Evolutionary conservation across 768 basidiomycete genomes (phyloP).

Genomic region (Tulasnella calospora): DNA sequence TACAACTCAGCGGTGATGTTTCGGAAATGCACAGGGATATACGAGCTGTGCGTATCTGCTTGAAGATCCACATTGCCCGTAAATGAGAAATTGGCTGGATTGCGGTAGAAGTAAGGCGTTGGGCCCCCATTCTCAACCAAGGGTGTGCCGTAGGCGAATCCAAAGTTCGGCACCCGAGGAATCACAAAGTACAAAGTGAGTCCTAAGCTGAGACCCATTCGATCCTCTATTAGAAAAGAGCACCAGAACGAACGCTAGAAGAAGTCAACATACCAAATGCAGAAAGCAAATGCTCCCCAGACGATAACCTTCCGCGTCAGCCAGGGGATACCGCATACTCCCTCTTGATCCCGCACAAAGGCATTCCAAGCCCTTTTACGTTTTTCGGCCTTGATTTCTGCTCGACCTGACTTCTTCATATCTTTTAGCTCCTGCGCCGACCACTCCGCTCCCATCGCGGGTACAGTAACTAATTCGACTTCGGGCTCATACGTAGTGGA

Average conservation of each 20-base stretch:
- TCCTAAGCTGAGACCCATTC: conserved; percentile 44
- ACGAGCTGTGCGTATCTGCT: conserved; percentile 68
- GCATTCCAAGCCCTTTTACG: conserved; percentile 49
- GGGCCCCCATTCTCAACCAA: conserved; percentile 42
- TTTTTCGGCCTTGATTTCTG: conserved; percentile 48
- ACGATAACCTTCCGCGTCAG: conserved; percentile 69
- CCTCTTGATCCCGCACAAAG: conserved; percentile 75
- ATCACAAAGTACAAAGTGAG: conserved; percentile 72
- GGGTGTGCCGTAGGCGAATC: conserved; percentile 55
- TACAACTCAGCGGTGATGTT: conserved; percentile 61
- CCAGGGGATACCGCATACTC: conserved; percentile 67
- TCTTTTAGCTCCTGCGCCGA: conserved; percentile 66
- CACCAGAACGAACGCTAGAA: conserved; percentile 31
- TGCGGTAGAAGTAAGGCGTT: conserved; percentile 57
- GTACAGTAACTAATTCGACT: conserved; percentile 88
- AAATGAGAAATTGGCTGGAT: conserved; percentile 88
- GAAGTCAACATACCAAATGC: conserved; percentile 54
- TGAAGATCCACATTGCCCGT: conserved; percentile 62
- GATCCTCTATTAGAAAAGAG: conserved; percentile 23
- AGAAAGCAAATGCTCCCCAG: conserved; percentile 48
- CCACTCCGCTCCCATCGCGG: conserved; percentile 90
- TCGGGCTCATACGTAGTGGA: conserved; percentile 38
- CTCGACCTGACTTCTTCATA: conserved; percentile 67
- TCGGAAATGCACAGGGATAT: conserved; percentile 70
- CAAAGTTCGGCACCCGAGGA: conserved; percentile 73